Conservation (phyloP, 306 rosid species). For the Fragaria ananassa region DNA sequence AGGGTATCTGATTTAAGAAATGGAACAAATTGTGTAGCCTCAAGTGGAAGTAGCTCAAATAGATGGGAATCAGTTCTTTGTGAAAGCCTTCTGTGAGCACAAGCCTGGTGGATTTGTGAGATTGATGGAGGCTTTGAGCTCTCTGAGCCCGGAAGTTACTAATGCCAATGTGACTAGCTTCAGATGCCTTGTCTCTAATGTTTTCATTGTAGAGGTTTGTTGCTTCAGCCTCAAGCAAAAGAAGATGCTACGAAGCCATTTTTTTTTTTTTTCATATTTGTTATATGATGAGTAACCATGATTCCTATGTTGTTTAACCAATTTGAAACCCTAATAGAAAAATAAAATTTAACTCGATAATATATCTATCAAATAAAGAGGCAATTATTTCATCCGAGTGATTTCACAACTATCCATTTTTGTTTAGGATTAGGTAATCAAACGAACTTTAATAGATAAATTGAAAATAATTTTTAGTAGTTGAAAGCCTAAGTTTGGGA, state of each 20-base stretch:
- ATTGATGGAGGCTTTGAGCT: conserved; percentile 75
- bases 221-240: neutral
- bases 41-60: conserved; percentile 88
- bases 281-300: neutral
- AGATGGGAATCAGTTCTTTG: conserved; percentile 75
- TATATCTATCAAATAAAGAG: too few relatives aligned
- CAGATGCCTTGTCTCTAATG: conserved; percentile 79
- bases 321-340: too few relatives aligned
- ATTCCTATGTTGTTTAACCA: neutral
- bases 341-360: too few relatives aligned
- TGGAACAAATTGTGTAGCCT: conserved; percentile 49
- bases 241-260: neutral
- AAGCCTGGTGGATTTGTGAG: conserved; percentile 74
- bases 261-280: neutral
- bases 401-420: too few relatives aligned
- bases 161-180: conserved; percentile 81
- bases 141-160: conserved; percentile 67
- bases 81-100: conserved; percentile 84
- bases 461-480: too few relatives aligned
- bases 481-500: too few relatives aligned
- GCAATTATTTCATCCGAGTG: too few relatives aligned
- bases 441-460: too few relatives aligned
- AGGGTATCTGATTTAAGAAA: neutral
- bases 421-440: too few relatives aligned
- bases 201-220: conserved; percentile 70